Conservation (phyloP, 2,329 filamentous ascomycete species). For the Diaporthe caulivora region DNA sequence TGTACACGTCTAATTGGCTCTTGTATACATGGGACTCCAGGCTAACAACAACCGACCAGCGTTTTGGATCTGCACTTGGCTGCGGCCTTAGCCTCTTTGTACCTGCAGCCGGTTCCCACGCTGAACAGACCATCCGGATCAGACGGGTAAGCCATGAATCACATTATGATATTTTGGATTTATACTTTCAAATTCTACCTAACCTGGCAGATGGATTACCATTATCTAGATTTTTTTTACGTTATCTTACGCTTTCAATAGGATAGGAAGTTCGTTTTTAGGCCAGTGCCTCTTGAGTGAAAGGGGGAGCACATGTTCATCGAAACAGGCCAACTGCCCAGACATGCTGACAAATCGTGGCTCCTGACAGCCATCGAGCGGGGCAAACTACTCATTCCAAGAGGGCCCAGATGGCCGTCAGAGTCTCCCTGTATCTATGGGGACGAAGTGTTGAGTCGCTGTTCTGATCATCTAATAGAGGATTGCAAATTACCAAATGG, state of each 20-base stretch:
- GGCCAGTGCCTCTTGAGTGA: too few species aligned
- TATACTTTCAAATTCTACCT: too few species aligned
- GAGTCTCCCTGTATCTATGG: too few species aligned
- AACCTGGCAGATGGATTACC: too few species aligned
- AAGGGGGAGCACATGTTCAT: too few species aligned
- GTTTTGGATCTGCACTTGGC: constrained; percentile 21
- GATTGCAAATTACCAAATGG: not conserved
- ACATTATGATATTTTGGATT: not conserved
- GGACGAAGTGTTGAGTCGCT: not conserved
- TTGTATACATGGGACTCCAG: constrained; percentile 4
- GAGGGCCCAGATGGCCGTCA: too few species aligned
- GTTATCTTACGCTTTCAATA: not conserved
- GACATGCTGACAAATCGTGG: too few species aligned
- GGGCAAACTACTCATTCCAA: too few species aligned
- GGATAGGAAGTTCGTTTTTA: too few species aligned
- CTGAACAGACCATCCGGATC: not conserved
- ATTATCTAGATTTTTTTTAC: not conserved
- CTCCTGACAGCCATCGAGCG: too few species aligned
- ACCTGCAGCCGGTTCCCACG: constrained; percentile 2
- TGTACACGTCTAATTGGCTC: constrained; percentile 14
- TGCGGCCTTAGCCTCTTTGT: not conserved
- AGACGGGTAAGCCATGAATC: not conserved
- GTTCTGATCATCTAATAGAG: not conserved
- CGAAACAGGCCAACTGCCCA: too few species aligned
- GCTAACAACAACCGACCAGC: not conserved